Evolutionary conservation across 257 asterid species (phyloP), one percentile per base, ranked within the genome.

Genomic region (Rauvolfia tetraphylla): DNA sequence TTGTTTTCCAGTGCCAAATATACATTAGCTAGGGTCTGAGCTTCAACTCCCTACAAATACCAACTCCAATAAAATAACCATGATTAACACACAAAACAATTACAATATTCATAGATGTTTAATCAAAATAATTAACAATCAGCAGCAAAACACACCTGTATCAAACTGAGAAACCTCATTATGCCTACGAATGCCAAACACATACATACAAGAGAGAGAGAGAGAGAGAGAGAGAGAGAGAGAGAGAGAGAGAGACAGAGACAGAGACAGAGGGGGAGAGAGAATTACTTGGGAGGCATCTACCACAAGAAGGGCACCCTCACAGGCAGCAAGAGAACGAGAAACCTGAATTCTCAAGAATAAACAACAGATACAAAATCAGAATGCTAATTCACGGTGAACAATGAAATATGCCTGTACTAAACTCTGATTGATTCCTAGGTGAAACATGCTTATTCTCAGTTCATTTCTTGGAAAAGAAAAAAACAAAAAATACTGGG

Each of bases 251-350:
- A n/a, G n/a, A n/a, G n/a, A n/a, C n/a, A n/a, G n/a, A n/a, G n/a
- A n/a, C n/a, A n/a, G n/a, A n/a, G n/a, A n/a, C n/a, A n/a, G n/a
- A 39, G 70, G 66, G 36, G 76, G 81, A 75, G 63, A 20, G 79
- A 72, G 69, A 58, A 61, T 70, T 81, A 93, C 99, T 91, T 95
- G 99, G 76, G 99, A 95, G 68, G 99, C 98, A 89, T 95, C 99
- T 71, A 95, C 99, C 81, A 95, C 98, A 80, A 95, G 97, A 81
- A 95, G 93, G 75, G 99, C 99, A 71, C 99, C 99, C 86, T 95
- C 99, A 83, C 99, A 95, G 5, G 99, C 99, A 74, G 99, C 99
- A 81, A 95, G 98, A 79, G 99, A 95, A 84, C 99, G 98, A 82
- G 99, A 95, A 80, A 95, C 99, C 99, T 95, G 81, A 61, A 80